Conservation (phyloP, 1,284 basidiomycete species). For the Neolentinus lepideus region DNA sequence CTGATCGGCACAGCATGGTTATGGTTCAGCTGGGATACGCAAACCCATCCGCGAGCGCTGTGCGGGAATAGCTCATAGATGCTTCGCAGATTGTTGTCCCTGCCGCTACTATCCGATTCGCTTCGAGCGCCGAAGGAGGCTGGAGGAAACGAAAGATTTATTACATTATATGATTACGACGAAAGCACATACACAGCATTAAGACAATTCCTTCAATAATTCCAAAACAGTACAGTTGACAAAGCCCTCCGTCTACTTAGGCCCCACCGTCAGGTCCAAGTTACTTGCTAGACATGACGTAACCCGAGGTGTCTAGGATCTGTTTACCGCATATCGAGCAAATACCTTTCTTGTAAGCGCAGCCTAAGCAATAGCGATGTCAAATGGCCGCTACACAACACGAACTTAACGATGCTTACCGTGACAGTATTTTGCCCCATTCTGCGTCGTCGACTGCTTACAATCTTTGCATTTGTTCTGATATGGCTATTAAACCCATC, state of each 20-base stretch:
- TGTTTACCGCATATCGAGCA: slow-evolving; percentile 81
- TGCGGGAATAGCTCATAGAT: too few species aligned
- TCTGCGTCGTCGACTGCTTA: slow-evolving; percentile 74
- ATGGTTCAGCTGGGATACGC: too few species aligned
- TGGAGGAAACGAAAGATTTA: neutral
- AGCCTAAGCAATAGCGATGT: slow-evolving; percentile 39
- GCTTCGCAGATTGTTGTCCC: too few species aligned
- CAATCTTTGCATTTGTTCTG: slow-evolving; percentile 80
- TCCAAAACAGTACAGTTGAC: neutral
- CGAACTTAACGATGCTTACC: slow-evolving; percentile 32
- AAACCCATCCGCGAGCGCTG: too few species aligned
- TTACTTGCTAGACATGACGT: slow-evolving; percentile 78
- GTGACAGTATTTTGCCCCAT: slow-evolving; percentile 81
- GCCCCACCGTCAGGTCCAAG: neutral
- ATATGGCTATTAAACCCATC: slow-evolving; percentile 50
- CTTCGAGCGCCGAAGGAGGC: too few species aligned
- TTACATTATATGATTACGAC: neutral
- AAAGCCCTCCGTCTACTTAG: neutral
- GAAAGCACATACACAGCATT: slow-evolving; percentile 1
- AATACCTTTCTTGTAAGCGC: slow-evolving; percentile 77
- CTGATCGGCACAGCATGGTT: too few species aligned
- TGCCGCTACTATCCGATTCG: too few species aligned
- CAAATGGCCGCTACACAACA: neutral
- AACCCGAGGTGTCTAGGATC: slow-evolving; percentile 74
- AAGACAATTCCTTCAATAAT: neutral